These are phyloP conservation scores for Pulveroboletus sp. DNA, from an alignment of 768 basidiomycete species.

Conservation along the genomic window DNA sequence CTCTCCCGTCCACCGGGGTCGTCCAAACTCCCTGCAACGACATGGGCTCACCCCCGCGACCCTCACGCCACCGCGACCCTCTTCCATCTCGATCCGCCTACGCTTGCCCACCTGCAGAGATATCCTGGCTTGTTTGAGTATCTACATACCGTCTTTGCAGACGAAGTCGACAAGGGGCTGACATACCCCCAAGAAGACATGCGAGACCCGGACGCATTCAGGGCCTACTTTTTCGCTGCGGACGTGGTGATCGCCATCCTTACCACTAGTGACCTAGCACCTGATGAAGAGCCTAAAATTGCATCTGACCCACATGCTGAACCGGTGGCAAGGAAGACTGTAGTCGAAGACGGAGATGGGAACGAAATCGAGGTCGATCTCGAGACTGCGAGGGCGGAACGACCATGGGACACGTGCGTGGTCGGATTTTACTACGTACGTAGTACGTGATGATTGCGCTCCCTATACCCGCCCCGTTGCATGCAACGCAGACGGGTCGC, in stretches of 20 bases:
- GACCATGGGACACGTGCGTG: conserved; percentile 64
- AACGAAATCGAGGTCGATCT: conserved; percentile 28
- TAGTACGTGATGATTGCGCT: conserved; percentile 5
- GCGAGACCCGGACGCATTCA: conserved; percentile 51
- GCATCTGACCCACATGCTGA: not conserved
- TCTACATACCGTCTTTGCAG: conserved; percentile 59
- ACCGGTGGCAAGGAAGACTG: not conserved
- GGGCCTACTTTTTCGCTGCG: conserved; percentile 70
- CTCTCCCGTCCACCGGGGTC: conserved; percentile 35
- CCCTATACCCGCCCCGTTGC: not conserved
- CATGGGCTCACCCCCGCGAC: conserved; percentile 38
- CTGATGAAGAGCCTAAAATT: not conserved
- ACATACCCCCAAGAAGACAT: conserved; percentile 84
- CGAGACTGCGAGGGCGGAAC: conserved; percentile 42
- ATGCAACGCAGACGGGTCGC: not conserved
- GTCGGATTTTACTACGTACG: conserved; percentile 78
- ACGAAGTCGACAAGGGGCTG: conserved; percentile 66
- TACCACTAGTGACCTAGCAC: not conserved
- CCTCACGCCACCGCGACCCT: conserved; percentile 22
- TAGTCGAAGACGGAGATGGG: not conserved
- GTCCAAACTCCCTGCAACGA: conserved; percentile 41
- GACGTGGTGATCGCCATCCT: conserved; percentile 69
- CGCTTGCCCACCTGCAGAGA: conserved; percentile 12
- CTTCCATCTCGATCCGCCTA: conserved; percentile 35
- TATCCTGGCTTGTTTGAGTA: conserved; percentile 54